Evolutionary conservation across 257 asterid genomes (phyloP).

Genomic region (Craterostigma plantagineum): DNA sequence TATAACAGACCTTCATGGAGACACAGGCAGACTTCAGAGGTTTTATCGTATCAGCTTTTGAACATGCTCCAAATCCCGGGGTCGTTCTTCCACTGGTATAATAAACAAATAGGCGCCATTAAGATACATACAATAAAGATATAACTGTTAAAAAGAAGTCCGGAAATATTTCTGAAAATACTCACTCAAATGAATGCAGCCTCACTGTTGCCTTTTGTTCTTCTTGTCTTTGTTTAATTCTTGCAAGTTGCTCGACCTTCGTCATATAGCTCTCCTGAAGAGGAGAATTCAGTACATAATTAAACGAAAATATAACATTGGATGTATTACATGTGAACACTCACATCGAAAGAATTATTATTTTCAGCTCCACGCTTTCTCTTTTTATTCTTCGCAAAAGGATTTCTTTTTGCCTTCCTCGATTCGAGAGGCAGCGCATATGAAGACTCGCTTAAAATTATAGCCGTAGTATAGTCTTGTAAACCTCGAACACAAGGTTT

Average conservation of each 20-base stretch:
- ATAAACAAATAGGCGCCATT: background rate
- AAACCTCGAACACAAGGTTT: slow-evolving; percentile 12
- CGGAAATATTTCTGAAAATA: slow-evolving; percentile 2
- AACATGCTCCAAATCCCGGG: slow-evolving; percentile 16
- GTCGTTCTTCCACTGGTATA: slow-evolving; percentile 31
- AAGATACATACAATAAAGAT: background rate
- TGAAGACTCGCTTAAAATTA: slow-evolving; percentile 17
- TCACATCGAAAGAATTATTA: slow-evolving; percentile 32
- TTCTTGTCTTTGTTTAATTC: slow-evolving; percentile 59
- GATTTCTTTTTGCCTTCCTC: slow-evolving; percentile 12
- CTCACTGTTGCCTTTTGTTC: slow-evolving; percentile 52
- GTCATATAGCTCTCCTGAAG: slow-evolving; percentile 49
- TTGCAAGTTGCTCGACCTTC: slow-evolving; percentile 77
- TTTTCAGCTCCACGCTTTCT: slow-evolving; percentile 15
- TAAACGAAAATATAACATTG: slow-evolving; percentile 3
- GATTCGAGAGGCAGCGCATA: slow-evolving; percentile 10
- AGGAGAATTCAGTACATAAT: slow-evolving; percentile 7
- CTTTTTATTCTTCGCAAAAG: slow-evolving; percentile 15
- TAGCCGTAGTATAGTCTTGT: too few relatives aligned
- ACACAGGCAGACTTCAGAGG: slow-evolving; percentile 46
- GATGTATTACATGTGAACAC: slow-evolving; percentile 9
- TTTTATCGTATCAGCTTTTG: slow-evolving; percentile 22
- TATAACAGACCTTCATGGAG: slow-evolving; percentile 36
- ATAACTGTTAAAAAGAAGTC: background rate
- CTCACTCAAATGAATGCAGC: slow-evolving; percentile 78